phyloP scores from a whole-genome alignment of 1,284 basidiomycete species.

The Microbotryomycetes sp. region DNA sequence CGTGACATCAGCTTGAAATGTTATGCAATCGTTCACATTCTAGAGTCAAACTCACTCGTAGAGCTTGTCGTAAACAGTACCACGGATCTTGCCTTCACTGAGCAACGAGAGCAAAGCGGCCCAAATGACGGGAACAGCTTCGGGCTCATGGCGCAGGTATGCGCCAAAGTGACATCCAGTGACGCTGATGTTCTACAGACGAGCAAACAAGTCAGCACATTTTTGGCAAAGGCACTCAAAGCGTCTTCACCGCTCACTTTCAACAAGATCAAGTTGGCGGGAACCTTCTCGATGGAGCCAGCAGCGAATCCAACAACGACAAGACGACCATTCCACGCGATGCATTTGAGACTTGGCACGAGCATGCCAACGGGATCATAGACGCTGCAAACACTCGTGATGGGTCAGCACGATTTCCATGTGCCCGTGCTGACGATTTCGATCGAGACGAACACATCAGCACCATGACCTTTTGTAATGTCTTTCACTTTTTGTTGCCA shows the following conservation, averaged over 20 bases:
- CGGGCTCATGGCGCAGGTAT: constrained; percentile 58
- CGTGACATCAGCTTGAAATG: not conserved
- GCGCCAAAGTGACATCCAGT: constrained; percentile 72
- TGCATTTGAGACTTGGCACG: constrained; percentile 67
- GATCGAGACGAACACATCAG: constrained; percentile 43
- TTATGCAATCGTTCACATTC: not conserved
- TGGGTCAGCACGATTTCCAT: not conserved
- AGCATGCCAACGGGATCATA: constrained; percentile 84
- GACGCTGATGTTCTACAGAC: constrained; percentile 75
- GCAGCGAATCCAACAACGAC: constrained; percentile 79
- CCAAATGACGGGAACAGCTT: constrained; percentile 64
- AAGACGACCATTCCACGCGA: constrained; percentile 87
- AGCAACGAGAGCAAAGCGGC: constrained; percentile 66
- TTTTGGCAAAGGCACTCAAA: no score
- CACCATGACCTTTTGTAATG: constrained; percentile 71
- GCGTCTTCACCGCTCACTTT: no score
- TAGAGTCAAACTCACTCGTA: constrained; percentile 48
- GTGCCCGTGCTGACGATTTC: constrained; percentile 26
- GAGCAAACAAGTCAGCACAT: no score
- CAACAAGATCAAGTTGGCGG: constrained; percentile 77
- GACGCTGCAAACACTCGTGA: constrained; percentile 43
- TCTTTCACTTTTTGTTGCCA: constrained; percentile 51
- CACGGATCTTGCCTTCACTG: constrained; percentile 57
- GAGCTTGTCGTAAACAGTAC: constrained; percentile 64
- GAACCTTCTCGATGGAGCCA: constrained; percentile 81